Evolutionary conservation across 1,284 basidiomycete species (phyloP), one percentile per base, ranked within the genome.

Genomic region (Naganishia liquefaciens): DNA sequence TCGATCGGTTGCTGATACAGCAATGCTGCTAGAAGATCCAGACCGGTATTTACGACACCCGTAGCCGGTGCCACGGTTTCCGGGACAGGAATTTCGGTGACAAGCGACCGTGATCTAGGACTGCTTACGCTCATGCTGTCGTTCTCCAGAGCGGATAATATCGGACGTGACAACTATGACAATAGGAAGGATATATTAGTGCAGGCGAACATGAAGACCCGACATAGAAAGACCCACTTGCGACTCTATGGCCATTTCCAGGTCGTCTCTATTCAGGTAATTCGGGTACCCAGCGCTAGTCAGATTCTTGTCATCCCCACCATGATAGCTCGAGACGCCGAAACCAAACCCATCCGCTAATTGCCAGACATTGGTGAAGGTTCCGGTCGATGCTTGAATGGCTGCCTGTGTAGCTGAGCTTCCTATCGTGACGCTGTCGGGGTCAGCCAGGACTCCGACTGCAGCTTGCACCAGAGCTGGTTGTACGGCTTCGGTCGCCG

Each of bases 401-500:
- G 93, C 91, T 0, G 94, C 93, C 77, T 98, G 95, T 6, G 96
- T 85, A 0, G 88, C 87, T 1, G 91, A 93, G 0, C 90, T 91
- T 11, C 80, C 77, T 72, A 82, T 83, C 13, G 44, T 54, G 5
- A 51, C 47, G 50, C 79, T 79, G 37, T 84, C 83, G 0, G 91
- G 87, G 71, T 93, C 91, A 1, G 91, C 90, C 72, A 99, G 93
- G 2, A 91, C 81, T 0, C 87, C 82, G n/a, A 95, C 85, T 0
- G 87, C 87, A 0, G 90, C 88, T 71, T 93, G 88, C n/a, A 99
- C 81, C 6, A 99, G 80, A 0, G 84, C 85, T 0, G 85, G 80
- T 75, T 96, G 93, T 47, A 89, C 87, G 0, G 87, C 84, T 61
- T 96, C 91, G 0, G 91, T 86, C 23, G 94, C 86, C 5, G 87